phyloP scores from a whole-genome alignment of 2,329 filamentous ascomycete genomes.

The Cordyceps cateniannulata region DNA sequence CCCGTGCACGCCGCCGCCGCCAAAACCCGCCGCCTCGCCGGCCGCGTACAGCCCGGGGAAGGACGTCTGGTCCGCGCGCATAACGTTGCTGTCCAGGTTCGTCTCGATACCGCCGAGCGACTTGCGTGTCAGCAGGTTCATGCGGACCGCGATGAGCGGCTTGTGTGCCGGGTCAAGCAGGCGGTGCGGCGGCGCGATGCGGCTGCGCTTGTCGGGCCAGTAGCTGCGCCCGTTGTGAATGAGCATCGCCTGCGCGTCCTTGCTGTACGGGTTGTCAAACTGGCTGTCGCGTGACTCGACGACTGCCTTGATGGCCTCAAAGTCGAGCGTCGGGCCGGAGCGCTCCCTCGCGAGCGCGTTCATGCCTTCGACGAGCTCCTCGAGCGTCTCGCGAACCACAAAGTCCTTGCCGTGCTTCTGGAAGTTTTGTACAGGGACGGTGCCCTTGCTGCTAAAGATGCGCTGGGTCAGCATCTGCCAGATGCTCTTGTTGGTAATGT shows the following conservation, averaged over 20 bases:
- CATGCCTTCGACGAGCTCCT: constrained; percentile 51
- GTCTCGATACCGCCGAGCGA: constrained; percentile 56
- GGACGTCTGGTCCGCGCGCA: constrained; percentile 38
- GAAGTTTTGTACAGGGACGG: constrained; percentile 50
- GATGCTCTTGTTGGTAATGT: constrained; percentile 51
- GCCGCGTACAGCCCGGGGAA: constrained; percentile 54
- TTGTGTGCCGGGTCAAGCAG: constrained; percentile 49
- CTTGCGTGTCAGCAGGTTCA: constrained; percentile 57
- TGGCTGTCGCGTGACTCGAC: constrained; percentile 50
- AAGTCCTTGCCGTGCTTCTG: constrained; percentile 54
- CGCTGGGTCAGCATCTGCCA: constrained; percentile 43
- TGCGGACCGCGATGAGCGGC: constrained; percentile 52
- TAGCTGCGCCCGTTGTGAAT: constrained; percentile 50
- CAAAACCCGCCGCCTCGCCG: constrained; percentile 55
- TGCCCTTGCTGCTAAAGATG: constrained; percentile 45
- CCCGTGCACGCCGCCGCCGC: constrained; percentile 56
- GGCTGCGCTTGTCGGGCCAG: constrained; percentile 45
- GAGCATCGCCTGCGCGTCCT: constrained; percentile 57
- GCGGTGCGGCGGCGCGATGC: constrained; percentile 47
- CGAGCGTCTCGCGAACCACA: constrained; percentile 48
- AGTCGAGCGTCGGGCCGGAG: constrained; percentile 42
- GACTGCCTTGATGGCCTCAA: constrained; percentile 35
- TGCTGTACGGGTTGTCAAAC: constrained; percentile 49
- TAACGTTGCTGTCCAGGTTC: constrained; percentile 49
- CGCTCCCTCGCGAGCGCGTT: constrained; percentile 45